Percentiles rank a stretch among this genome's conserved stretches.
Evolutionary conservation across 495 filamentous ascomycete genomes (phyloP).

Genomic region (Hyaloscypha finlandica): DNA sequence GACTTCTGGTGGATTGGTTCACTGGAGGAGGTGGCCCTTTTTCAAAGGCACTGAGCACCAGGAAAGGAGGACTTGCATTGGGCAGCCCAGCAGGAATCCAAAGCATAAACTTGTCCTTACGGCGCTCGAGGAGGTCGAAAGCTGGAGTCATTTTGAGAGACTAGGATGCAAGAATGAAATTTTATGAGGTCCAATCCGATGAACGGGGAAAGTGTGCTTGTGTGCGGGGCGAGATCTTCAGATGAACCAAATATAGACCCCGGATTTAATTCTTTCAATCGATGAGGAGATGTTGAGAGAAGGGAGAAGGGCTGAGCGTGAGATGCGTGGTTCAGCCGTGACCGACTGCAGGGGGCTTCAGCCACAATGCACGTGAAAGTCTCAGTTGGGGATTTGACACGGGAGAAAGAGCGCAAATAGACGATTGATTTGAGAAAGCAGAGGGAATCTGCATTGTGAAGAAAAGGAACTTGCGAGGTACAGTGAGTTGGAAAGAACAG

Average conservation of each 20-base stretch:
- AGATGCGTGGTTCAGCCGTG: slow-evolving; percentile 5
- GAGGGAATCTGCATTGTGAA: too few species aligned
- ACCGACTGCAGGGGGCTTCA: slow-evolving; percentile 2
- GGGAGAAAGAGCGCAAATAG: background rate
- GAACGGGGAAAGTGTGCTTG: too few species aligned
- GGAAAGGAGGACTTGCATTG: slow-evolving; percentile 11
- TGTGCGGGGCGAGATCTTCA: too few species aligned
- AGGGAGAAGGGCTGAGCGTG: background rate
- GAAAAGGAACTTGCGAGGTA: too few species aligned
- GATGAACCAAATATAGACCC: background rate
- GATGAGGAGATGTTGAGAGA: background rate
- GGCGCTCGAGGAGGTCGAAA: slow-evolving; percentile 33
- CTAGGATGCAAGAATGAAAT: background rate
- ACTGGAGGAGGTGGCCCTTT: background rate
- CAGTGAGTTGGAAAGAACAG: too few species aligned
- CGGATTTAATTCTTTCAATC: background rate
- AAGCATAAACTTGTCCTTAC: slow-evolving; percentile 33
- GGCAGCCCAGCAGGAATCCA: slow-evolving; percentile 28
- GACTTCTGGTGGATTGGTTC: slow-evolving; percentile 13
- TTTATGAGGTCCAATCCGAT: background rate
- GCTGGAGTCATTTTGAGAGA: background rate
- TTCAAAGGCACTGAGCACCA: slow-evolving; percentile 24
- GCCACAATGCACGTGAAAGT: background rate
- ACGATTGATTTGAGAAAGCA: background rate
- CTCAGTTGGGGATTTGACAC: background rate